Percentiles rank a stretch among this genome's conserved stretches.
These are phyloP conservation scores for Scytalidium sp. DNA, from an alignment of 2,329 filamentous ascomycete species.

Conservation along the genomic window DNA sequence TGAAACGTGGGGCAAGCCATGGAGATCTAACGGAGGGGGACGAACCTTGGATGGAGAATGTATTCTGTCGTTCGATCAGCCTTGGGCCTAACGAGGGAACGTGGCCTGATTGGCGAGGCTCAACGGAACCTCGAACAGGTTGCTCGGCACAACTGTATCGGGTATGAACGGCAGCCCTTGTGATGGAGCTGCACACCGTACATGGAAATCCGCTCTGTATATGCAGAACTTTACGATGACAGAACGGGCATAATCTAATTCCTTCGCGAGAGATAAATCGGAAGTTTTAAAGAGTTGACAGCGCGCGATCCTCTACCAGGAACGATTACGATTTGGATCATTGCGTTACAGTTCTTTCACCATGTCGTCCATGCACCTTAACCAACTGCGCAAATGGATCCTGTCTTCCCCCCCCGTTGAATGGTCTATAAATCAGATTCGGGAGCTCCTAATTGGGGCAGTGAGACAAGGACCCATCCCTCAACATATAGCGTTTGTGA, in stretches of 20 bases:
- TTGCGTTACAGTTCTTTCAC: neutral
- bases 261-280: no score
- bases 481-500: slow-evolving; percentile 96
- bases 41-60: neutral
- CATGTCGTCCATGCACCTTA: slow-evolving; percentile 54
- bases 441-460: slow-evolving; percentile 83
- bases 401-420: slow-evolving; percentile 86
- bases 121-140: no score
- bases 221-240: no score
- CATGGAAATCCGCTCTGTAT: no score
- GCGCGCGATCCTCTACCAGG: neutral
- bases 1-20: neutral
- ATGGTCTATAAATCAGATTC: slow-evolving; percentile 76
- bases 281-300: neutral
- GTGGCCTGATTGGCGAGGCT: neutral
- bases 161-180: no score
- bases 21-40: neutral
- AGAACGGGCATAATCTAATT: no score
- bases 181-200: no score
- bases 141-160: no score
- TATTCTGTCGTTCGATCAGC: neutral
- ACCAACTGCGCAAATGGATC: slow-evolving; percentile 69
- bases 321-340: neutral
- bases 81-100: neutral
- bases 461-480: slow-evolving; percentile 89